Base-by-base conservation (phyloP, 768 basidiomycete species). In the Auriscalpium microsporum region DNA sequence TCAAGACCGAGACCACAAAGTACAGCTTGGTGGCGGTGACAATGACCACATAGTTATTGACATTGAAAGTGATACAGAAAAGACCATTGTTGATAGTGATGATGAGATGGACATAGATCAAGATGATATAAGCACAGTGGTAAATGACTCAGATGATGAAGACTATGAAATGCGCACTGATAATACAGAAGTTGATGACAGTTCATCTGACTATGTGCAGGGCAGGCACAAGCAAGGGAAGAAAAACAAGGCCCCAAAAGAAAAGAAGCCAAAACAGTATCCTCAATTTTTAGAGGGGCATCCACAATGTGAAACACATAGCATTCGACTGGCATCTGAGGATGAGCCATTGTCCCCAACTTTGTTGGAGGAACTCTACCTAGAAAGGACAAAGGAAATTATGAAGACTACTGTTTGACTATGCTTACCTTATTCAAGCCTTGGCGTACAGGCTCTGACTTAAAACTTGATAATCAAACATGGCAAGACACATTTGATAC, bases 321-420 rank as follows among this genome's bases (percentile, higher is more conserved):
- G 50, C 19, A 40, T 67, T 52, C 35, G 42, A 54, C 19, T 40
- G 54, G 17, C 34, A 19, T 40, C 8, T 38, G 49, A 58, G 16
- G 8, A 35, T 5, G 21, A 48, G 2, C 35, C 14, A 34, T 49
- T 34, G 62, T 70, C 8, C 66, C 66, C 0, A 70, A 71, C 34
- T 70, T 72, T 58, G 19, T 67, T 6, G 69, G 70, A 2, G 63
- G 63, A 2, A 33, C 56, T 1, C 50, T 72, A 4, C 72, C 71
- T 0, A n/a, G 67, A 34, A 37, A 19, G 38, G 71, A 72, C 50
- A 50, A 63, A 59, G 42, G 59, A 3, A 52, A 63, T 58, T 11
- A 37, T 11, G 62, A 64, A 28, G 57, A 42, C n/a, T 63, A 63
- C 21, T 58, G 53, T 34, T 21, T 17, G 1, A 62, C 57, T 40